phyloP scores from a whole-genome alignment of 768 basidiomycete genomes.

The Mycena filopes region DNA sequence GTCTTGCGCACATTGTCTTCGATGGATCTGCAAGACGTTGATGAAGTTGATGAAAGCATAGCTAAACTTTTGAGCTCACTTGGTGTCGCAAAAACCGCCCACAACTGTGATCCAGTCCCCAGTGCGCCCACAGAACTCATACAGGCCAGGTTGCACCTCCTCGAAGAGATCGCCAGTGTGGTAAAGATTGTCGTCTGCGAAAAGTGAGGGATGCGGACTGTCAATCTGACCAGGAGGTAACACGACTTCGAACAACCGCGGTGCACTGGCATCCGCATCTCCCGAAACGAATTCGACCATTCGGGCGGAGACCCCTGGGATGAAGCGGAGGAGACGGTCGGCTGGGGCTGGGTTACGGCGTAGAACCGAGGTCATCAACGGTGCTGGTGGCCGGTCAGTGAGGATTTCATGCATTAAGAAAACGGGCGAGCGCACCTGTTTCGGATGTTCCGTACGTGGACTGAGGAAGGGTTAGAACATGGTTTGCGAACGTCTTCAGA shows the following conservation, averaged over 20 bases:
- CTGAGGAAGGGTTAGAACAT: neutral
- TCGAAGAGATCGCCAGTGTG: constrained; percentile 37
- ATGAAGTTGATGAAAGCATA: neutral
- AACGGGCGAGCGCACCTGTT: neutral
- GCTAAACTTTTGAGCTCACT: constrained; percentile 23
- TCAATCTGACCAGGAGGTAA: constrained; percentile 9
- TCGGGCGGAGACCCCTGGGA: neutral
- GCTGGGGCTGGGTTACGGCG: neutral
- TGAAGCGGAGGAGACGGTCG: constrained; percentile 2
- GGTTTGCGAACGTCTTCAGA: too few species aligned
- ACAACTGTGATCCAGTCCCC: constrained; percentile 36
- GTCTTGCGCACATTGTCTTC: constrained; percentile 7
- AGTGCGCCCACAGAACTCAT: constrained; percentile 32
- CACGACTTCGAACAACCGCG: neutral
- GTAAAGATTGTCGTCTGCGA: constrained; percentile 26
- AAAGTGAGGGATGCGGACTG: constrained; percentile 31
- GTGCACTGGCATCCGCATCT: neutral
- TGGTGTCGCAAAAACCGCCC: constrained; percentile 33
- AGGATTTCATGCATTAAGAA: too few species aligned
- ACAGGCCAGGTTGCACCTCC: constrained; percentile 31
- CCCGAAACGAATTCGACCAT: neutral
- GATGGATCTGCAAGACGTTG: neutral
- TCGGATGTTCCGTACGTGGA: constrained; percentile 1
- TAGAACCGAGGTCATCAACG: constrained; percentile 1
- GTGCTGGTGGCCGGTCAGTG: neutral